Conservation (phyloP, 305 asterid species). For the Solanum hybrid region DNA sequence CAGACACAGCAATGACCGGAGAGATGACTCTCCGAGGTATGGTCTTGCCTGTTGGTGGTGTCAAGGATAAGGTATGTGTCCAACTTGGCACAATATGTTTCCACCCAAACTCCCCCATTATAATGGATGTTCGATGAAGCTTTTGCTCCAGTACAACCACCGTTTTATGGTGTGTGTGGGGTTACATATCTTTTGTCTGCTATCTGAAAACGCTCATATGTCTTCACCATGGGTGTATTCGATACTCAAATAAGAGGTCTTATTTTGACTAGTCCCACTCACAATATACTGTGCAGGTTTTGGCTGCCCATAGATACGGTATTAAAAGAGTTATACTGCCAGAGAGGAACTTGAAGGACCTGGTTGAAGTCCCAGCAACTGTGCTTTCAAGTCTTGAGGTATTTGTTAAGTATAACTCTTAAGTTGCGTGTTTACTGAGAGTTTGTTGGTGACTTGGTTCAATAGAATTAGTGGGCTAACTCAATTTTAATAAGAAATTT, state of each 20-base stretch:
- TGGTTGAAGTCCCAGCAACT: constrained; percentile 83
- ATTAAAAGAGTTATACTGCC: constrained; percentile 94
- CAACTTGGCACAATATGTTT: not conserved
- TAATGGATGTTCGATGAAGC: not conserved
- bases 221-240: not conserved
- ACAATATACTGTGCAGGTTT: constrained; percentile 41
- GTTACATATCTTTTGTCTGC: not conserved
- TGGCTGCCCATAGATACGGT: constrained; percentile 95
- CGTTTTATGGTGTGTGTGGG: not conserved
- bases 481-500: not conserved
- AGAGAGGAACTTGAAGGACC: constrained; percentile 88
- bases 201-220: not conserved
- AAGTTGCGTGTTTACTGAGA: not conserved
- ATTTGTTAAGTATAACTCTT: constrained; percentile 6
- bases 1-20: constrained; percentile 99
- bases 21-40: constrained; percentile 93
- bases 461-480: not conserved
- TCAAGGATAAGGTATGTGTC: constrained; percentile 88
- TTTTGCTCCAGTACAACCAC: not conserved
- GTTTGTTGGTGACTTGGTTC: not conserved
- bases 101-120: not conserved
- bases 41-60: constrained; percentile 98
- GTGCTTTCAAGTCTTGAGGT: constrained; percentile 87
- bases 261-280: not conserved
- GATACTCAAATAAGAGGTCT: not conserved